Base-by-base conservation (phyloP, 2,329 filamentous ascomycete species). In the Rhynchosporium secalis region DNA sequence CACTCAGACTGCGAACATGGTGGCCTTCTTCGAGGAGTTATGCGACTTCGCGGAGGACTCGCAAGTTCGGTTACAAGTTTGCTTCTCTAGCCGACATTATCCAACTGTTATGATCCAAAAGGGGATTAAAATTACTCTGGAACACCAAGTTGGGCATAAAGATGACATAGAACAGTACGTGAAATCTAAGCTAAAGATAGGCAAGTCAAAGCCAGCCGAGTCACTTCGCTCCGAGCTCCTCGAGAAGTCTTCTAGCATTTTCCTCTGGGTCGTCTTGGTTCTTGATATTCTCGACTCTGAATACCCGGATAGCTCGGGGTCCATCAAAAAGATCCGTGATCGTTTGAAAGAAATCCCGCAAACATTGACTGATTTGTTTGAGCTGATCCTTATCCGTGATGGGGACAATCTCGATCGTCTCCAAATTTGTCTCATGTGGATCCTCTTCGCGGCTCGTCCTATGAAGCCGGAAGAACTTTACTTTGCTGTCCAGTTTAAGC, bases 371-470 rank as follows among this genome's bases (percentile, higher is more conserved):
- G 66, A 68, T 1, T 56, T 68, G 43, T 63, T 68, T 52, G 51
- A 62, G n/a, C 60, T 65, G 47, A 69, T 69, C 10, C 47, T 71
- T 64, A 56, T 33, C 70, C 75, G 81, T 15, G 83, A 87, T 57
- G 20, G 60, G 0, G 43, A 74, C 0, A 75, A 83, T 4, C 71
- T 72, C 52, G 72, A 79, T 0, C 72, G 76, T 0, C 65, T 86
- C 0, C 60, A 77, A 0, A 65, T 82, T 0, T 84, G 78, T 36
- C 63, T 87, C 0, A 77, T 81, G 26, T 86, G 80, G 80, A 74
- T 87, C 0, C 72, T 87, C 0, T 86, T 78, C 29, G 75, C 84
- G 13, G 60, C 28, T 56, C 62, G 65, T 51, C 66, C 67, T 51
- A 49, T 68, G n/a, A 68, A 68, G 28, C 67, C 60, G n/a, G 58